Percentiles rank a stretch among this genome's conserved stretches.
phyloP scores from a whole-genome alignment of 306 rosid genomes.

The Inga laurina region DNA sequence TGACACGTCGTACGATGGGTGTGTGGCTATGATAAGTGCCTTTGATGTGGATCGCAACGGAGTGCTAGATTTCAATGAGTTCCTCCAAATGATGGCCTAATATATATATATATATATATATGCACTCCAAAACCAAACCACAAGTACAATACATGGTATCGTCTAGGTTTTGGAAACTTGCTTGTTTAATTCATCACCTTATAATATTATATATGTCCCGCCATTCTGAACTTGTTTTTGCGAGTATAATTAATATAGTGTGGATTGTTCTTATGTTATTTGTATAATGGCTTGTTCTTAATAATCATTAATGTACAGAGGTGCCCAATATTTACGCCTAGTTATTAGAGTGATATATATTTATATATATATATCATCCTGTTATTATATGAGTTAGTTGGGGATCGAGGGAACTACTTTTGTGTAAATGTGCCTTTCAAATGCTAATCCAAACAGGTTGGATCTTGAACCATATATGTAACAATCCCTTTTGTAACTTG shows the following conservation, averaged over 20 bases:
- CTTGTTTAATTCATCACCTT: background rate
- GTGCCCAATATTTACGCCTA: background rate
- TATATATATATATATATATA: background rate
- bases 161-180: background rate
- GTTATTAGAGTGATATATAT: too few species aligned
- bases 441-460: too few species aligned
- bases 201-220: background rate
- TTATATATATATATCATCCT: too few species aligned
- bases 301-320: too few species aligned
- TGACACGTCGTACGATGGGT: constrained; percentile 56
- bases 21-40: constrained; percentile 62
- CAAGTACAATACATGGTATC: background rate
- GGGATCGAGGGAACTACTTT: too few species aligned
- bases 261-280: background rate
- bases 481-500: too few species aligned
- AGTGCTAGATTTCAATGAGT: constrained; percentile 69
- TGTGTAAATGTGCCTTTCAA: too few species aligned
- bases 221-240: background rate
- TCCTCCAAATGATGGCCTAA: constrained; percentile 71
- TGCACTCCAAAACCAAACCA: background rate
- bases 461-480: too few species aligned
- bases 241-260: background rate
- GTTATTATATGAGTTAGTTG: too few species aligned
- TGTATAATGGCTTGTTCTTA: too few species aligned
- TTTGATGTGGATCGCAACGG: constrained; percentile 73